Evolutionary conservation across 2,329 filamentous ascomycete genomes (phyloP).

Genomic region (Cladosporium sphaerospermum): DNA sequence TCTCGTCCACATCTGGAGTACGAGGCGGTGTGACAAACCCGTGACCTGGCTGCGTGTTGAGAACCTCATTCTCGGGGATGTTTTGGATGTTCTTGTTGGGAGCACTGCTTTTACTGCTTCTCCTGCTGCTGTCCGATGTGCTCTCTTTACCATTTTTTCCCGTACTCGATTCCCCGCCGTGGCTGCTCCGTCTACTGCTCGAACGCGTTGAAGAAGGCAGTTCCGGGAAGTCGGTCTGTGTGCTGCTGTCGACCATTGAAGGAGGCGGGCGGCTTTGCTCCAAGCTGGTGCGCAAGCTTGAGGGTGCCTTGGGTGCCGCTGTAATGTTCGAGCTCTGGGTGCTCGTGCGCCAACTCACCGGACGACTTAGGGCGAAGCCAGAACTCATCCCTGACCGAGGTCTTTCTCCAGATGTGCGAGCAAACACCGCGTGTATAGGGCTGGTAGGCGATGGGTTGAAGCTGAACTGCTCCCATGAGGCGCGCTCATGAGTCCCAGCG

Average conservation of each 20-base stretch:
- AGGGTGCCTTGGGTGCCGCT: conserved; percentile 23
- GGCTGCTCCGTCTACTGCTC: conserved; percentile 20
- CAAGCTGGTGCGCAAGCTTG: conserved; percentile 26
- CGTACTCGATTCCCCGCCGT: conserved; percentile 17
- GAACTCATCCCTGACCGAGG: not conserved
- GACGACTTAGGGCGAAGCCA: conserved; percentile 21
- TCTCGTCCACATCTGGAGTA: conserved; percentile 21
- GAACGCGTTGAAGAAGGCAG: not conserved
- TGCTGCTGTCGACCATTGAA: conserved; percentile 24
- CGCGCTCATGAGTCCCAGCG: conserved; percentile 70
- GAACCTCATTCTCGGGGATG: conserved; percentile 25
- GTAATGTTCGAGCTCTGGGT: conserved; percentile 13
- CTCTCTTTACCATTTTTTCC: not conserved
- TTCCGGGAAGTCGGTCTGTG: conserved; percentile 24
- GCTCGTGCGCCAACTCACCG: conserved; percentile 25
- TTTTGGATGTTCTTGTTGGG: conserved; percentile 21
- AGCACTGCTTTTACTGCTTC: conserved; percentile 21
- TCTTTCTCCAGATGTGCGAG: conserved; percentile 53
- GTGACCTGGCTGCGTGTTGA: conserved; percentile 9
- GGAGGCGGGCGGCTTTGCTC: conserved; percentile 13
- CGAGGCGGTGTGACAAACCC: conserved; percentile 29
- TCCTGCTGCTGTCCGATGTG: conserved; percentile 3
- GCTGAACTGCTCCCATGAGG: conserved; percentile 74
- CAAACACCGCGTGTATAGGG: conserved; percentile 57
- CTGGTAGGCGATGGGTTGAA: conserved; percentile 72